Evolutionary conservation across 148 eudicot genomes (phyloP), one percentile per base, ranked within the genome.

Genomic region (Oxyria digyna): DNA sequence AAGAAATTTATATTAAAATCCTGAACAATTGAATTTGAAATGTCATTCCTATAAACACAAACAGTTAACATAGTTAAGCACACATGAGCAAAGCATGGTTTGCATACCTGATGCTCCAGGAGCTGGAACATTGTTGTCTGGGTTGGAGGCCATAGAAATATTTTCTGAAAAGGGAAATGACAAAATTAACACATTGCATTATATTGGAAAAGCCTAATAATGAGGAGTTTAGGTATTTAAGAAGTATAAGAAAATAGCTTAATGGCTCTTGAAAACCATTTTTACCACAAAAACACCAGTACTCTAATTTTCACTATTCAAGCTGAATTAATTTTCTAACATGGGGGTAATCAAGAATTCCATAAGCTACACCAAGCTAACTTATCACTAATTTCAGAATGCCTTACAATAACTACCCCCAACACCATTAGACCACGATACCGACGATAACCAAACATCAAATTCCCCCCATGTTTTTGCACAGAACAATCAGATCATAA

Each of bases 71-170:
- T n/a, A n/a, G n/a, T n/a, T n/a, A n/a, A n/a, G n/a, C n/a, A n/a
- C n/a, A n/a, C n/a, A n/a, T 35, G 38, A 35, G 38, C 6, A 2
- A 35, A n/a, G n/a, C n/a, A 35, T 11, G 45, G 42, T 45, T 40
- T 33, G 26, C 42, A 15, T 32, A 69, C 71, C 71, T 31, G 71
- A 45, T 46, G 57, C 52, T 69, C 42, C 71, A 0, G 64, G 23
- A 69, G 64, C 26, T 20, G 64, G 64, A 15, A 37, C 43, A 21
- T 69, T 59, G n/a, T 54, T 69, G 41, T 54, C 35, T 12, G 64
- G 46, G 27, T 69, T 69, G 18, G 72, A 69, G 32, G 72, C 72
- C 72, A 69, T 69, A n/a, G 13, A 13, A 31, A 59, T 21, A 9
- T 29, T 59, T 59, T 1, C 65, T 59, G 38, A 14, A 59, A 29